Conservation (phyloP, 805 yeast species). For the Myxozyma neglecta region DNA sequence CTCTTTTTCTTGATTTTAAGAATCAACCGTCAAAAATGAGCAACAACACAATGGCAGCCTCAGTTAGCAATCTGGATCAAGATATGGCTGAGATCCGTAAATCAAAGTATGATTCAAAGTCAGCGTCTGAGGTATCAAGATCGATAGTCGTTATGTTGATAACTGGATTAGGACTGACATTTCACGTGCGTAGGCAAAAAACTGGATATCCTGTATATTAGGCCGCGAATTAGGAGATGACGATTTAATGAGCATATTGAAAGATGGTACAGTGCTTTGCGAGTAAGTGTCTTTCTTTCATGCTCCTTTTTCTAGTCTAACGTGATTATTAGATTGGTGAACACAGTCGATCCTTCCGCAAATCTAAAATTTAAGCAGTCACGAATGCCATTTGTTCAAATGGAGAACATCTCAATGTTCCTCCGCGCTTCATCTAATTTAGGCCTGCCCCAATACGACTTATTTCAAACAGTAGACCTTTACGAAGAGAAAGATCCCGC, state of each 20-base stretch:
- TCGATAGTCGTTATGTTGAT: background rate
- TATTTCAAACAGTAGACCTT: slow-evolving; percentile 75
- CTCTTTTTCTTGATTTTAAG: no score
- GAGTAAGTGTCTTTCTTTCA: slow-evolving; percentile 33
- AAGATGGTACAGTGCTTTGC: slow-evolving; percentile 62
- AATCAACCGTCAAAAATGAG: background rate
- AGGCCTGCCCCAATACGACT: slow-evolving; percentile 78
- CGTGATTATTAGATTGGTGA: slow-evolving; percentile 39
- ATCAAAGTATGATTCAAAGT: slow-evolving; percentile 49
- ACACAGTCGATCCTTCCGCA: slow-evolving; percentile 43
- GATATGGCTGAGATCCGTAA: slow-evolving; percentile 55
- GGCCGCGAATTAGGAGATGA: slow-evolving; percentile 40
- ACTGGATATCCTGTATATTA: slow-evolving; percentile 55
- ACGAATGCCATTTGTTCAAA: slow-evolving; percentile 73
- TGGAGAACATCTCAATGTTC: slow-evolving; percentile 82
- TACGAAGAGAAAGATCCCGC: slow-evolving; percentile 75
- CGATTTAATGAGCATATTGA: slow-evolving; percentile 57
- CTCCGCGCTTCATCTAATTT: slow-evolving; percentile 58
- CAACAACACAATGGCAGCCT: slow-evolving; percentile 35
- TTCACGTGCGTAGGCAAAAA: slow-evolving; percentile 35
- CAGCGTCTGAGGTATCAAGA: slow-evolving; percentile 38
- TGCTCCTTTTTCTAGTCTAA: background rate
- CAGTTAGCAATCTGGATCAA: slow-evolving; percentile 62
- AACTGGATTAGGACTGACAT: slow-evolving; percentile 33
- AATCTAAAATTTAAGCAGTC: slow-evolving; percentile 55